phyloP scores from a whole-genome alignment of 2,329 filamentous ascomycete species.

The Rutstroemia sp. region DNA sequence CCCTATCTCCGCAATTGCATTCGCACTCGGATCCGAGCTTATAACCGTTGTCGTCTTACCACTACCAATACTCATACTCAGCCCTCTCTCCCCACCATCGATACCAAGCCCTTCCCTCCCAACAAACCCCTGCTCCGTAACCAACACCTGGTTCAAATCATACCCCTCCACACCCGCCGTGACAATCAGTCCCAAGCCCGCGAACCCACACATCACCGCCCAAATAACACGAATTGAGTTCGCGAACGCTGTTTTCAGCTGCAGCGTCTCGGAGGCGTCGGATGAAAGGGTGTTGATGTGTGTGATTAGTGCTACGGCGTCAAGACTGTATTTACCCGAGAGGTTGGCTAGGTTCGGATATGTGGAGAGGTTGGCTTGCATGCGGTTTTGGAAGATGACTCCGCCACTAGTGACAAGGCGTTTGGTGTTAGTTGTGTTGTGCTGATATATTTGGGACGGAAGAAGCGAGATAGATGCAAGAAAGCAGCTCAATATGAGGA shows the following conservation, averaged over 20 bases:
- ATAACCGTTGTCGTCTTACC: too few species aligned
- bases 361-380: neutral
- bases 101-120: neutral
- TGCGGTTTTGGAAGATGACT: neutral
- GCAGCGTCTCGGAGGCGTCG: neutral
- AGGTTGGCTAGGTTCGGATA: neutral
- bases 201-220: slow-evolving; percentile 44
- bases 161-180: slow-evolving; percentile 41
- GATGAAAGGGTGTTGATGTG: neutral
- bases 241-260: slow-evolving; percentile 35
- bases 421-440: neutral
- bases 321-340: neutral
- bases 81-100: neutral
- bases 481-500: neutral
- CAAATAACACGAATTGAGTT: slow-evolving; percentile 46
- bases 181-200: slow-evolving; percentile 38
- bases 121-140: slow-evolving; percentile 35
- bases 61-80: too few species aligned
- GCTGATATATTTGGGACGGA: too few species aligned
- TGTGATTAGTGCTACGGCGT: neutral
- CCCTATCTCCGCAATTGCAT: too few species aligned
- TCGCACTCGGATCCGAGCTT: too few species aligned
- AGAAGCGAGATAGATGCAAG: too few species aligned
- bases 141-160: slow-evolving; percentile 37
- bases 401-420: neutral